Evolutionary conservation across 2,329 filamentous ascomycete genomes (phyloP), one percentile per base, ranked within the genome.

Genomic region (Chrysosphaeria jannelii): DNA sequence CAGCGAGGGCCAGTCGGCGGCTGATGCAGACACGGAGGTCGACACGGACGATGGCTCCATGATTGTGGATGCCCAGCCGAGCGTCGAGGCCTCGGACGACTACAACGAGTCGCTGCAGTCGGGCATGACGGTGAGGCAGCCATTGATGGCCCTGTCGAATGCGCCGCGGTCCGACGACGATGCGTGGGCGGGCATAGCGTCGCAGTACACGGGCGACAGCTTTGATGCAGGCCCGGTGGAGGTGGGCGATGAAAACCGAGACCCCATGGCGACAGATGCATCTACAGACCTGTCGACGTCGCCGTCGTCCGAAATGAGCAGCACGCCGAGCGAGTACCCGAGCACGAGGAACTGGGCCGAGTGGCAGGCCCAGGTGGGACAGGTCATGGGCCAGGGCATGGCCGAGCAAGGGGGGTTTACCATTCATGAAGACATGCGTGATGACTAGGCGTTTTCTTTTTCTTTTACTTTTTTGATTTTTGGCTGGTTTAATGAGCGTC

Each of bases 71-170:
- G n/a, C n/a, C n/a, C n/a, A n/a, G 25, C 7, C 16, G n/a, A 18
- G 16, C n/a, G n/a, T n/a, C 16, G 7, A 18, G n/a, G 16, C 16
- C 16, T 18, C 16, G 16, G 41, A 51, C 15, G 40, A 48, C 47
- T 8, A 61, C 55, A 1, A 68, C 66, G 0, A 63, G 63, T 31
- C 64, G 62, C n/a, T 78, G 78, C 35, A 14, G 9, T 6, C 18
- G 15, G 20, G 4, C 13, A 14, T 13, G 14, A 17, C 11, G 21
- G 17, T 4, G 12, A 23, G 7, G 20, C 17, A 4, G 14, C 13
- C 20, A 22, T 22, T 4, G 14, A 25, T 21, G 14, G n/a, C 23
- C 14, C 16, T 11, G 14, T 12, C 19, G 10, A 14, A 4, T 13
- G 8, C n/a, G 27, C 4, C 29, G 14, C 40, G 45, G 13, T 53